Percentiles rank a stretch among this genome's conserved stretches.
These are phyloP conservation scores for Arthrobotrys iridis DNA, from an alignment of 2,329 filamentous ascomycete genomes.

Conservation along the genomic window DNA sequence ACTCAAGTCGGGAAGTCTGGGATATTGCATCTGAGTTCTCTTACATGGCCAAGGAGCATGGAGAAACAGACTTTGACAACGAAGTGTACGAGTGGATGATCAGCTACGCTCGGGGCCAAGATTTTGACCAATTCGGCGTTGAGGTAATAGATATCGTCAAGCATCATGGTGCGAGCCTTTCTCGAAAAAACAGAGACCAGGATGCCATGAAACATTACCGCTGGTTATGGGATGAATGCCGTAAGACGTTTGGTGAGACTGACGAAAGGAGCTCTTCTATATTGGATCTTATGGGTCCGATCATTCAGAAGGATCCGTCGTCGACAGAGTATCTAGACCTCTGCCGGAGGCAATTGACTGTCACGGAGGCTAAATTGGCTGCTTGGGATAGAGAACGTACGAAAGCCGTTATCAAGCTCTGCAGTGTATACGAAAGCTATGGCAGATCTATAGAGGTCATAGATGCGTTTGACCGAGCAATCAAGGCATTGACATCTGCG, in stretches of 20 bases:
- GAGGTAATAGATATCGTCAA: conserved; percentile 33
- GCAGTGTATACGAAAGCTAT: not conserved
- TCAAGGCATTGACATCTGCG: conserved; percentile 20
- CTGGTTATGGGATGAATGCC: conserved; percentile 34
- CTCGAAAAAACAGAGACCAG: conserved; percentile 5
- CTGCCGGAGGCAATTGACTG: conserved; percentile 12
- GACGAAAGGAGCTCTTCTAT: conserved; percentile 19
- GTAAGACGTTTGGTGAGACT: conserved; percentile 21
- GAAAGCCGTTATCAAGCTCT: conserved; percentile 23
- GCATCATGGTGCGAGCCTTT: conserved; percentile 14
- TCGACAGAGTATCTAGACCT: conserved; percentile 43
- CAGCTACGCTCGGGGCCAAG: not conserved
- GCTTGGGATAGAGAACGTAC: conserved; percentile 28
- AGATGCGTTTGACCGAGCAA: conserved; percentile 7
- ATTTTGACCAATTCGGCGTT: not conserved
- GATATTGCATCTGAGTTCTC: conserved; percentile 18
- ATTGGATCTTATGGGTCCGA: conserved; percentile 32
- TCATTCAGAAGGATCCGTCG: conserved; percentile 21
- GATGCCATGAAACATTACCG: conserved; percentile 40
- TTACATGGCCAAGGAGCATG: conserved; percentile 16
- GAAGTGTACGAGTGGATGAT: conserved; percentile 47
- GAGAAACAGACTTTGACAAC: conserved; percentile 16
- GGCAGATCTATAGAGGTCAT: not conserved
- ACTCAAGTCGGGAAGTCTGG: conserved; percentile 13
- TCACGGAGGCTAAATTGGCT: conserved; percentile 14